Evolutionary conservation across 768 basidiomycete genomes (phyloP), one percentile per base, ranked within the genome.

Genomic region (Polyporus arcularius): DNA sequence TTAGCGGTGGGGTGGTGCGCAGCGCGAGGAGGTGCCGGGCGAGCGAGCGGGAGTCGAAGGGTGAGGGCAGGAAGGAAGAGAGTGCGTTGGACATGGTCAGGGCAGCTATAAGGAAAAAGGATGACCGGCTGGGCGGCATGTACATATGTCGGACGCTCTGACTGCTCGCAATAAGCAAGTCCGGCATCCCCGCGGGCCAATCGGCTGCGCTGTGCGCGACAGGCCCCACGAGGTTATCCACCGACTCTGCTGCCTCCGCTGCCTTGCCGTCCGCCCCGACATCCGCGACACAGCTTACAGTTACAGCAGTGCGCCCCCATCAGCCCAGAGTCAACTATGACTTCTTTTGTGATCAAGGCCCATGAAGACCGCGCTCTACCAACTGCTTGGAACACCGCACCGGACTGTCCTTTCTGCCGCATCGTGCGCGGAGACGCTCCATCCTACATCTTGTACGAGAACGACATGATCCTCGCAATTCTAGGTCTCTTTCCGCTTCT

Each of bases 321-420:
- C 21, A 35, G 15, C 9, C 31, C 50, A 14, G 11, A 40, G 15
- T 15, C 14, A 14, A 15, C 21, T n/a, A 89, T 90, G 88, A 90
- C 88, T 58, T 88, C 87, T 38, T 89, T 87, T 75, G 84, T 90
- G 18, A 89, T 90, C 70, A 77, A 85, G 57, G 78, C 82, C 21
- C 88, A 88, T 67, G 75, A 81, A 41, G 70, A 74, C 57, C 81
- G 86, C 9, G 68, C 74, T 14, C 60, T 76, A 40, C 76, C 81
- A 16, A 60, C 72, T n/a, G 72, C 78, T n/a, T 87, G 86, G 88
- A 72, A 69, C 21, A 71, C 75, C 15, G 76, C 82, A 58, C 62
- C 76, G 4, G 73, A 77, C 28, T 91, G 89, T 66, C 68, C 81
- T 6, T 90, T 90, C 72, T 91, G 89, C 70, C 79, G 80, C 42